phyloP scores from a whole-genome alignment of 1,139 yeast species.

The Debaryomyces robertsiae region DNA sequence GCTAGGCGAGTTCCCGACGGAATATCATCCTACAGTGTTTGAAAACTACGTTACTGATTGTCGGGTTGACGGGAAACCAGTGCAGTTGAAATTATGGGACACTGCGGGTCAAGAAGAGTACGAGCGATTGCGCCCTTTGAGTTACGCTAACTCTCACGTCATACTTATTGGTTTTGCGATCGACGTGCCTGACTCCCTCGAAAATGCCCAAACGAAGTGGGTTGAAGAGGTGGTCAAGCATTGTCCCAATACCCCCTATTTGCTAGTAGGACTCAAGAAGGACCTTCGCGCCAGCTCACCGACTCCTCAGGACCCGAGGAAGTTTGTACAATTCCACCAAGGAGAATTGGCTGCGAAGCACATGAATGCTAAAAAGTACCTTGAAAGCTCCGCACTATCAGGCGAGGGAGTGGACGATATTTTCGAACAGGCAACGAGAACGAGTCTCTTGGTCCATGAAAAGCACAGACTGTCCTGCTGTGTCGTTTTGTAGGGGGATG shows the following conservation, averaged over 20 bases:
- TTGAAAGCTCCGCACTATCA: conserved; percentile 76
- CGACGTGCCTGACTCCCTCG: conserved; percentile 68
- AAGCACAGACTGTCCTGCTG: conserved; percentile 38
- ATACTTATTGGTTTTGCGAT: conserved; percentile 72
- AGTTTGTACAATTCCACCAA: conserved; percentile 53
- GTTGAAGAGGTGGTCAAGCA: conserved; percentile 66
- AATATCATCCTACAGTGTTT: conserved; percentile 91
- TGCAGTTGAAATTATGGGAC: conserved; percentile 90
- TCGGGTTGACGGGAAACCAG: conserved; percentile 88
- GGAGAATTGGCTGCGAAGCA: conserved; percentile 63
- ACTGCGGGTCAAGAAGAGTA: conserved; percentile 97
- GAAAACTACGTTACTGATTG: conserved; percentile 94
- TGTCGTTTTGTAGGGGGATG: conserved; percentile 22
- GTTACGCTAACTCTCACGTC: conserved; percentile 76
- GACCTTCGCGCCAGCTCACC: conserved; percentile 52
- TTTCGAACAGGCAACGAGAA: conserved; percentile 73
- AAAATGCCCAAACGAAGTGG: conserved; percentile 73
- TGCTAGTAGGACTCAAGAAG: conserved; percentile 70
- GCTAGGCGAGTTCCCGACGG: conserved; percentile 81
- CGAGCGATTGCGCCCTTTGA: conserved; percentile 78
- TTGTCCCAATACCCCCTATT: conserved; percentile 66
- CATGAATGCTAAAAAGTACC: conserved; percentile 68
- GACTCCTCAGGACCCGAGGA: conserved; percentile 33
- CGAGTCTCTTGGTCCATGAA: conserved; percentile 51
- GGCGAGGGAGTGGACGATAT: conserved; percentile 85